Evolutionary conservation across 164 flowering plant species (phyloP).

Genomic region (Umbellularia californica): DNA sequence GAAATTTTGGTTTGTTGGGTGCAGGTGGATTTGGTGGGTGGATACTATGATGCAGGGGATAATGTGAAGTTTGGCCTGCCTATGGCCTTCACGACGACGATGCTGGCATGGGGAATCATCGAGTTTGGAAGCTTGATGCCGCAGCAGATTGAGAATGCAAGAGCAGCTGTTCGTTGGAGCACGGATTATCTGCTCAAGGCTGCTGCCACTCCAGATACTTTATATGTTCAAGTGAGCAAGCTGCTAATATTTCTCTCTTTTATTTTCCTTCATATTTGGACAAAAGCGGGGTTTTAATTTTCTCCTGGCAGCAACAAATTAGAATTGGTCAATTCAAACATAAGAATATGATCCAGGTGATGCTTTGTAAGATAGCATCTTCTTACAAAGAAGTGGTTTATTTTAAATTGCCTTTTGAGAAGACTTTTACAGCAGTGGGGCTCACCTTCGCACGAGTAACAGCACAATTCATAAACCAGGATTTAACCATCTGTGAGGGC

Average conservation of each 20-base stretch:
- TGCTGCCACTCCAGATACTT: conserved; percentile 60
- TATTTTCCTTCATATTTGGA: no score
- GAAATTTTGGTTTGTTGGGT: conserved; percentile 3
- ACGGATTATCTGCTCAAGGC: conserved; percentile 87
- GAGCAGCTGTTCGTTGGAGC: conserved; percentile 74
- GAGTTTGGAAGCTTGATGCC: conserved; percentile 79
- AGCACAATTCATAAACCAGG: no score
- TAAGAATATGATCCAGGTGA: no score
- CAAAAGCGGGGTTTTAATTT: no score
- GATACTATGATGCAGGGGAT: conserved; percentile 95
- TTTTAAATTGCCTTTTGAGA: no score
- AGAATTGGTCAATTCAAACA: no score
- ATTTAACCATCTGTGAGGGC: no score
- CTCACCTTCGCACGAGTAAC: no score
- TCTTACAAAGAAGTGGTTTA: no score
- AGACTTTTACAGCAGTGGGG: no score
- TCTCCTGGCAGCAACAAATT: no score
- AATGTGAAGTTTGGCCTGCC: conserved; percentile 90
- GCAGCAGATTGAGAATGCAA: conserved; percentile 52
- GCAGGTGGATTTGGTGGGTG: conserved; percentile 87
- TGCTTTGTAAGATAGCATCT: no score
- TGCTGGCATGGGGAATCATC: conserved; percentile 86
- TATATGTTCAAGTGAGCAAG: conserved; percentile 72
- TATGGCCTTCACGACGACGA: conserved; percentile 87
- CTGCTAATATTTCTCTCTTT: not conserved